Evolutionary conservation across 345 rosid genomes (phyloP).

Genomic region (Atalantia buxifolia): DNA sequence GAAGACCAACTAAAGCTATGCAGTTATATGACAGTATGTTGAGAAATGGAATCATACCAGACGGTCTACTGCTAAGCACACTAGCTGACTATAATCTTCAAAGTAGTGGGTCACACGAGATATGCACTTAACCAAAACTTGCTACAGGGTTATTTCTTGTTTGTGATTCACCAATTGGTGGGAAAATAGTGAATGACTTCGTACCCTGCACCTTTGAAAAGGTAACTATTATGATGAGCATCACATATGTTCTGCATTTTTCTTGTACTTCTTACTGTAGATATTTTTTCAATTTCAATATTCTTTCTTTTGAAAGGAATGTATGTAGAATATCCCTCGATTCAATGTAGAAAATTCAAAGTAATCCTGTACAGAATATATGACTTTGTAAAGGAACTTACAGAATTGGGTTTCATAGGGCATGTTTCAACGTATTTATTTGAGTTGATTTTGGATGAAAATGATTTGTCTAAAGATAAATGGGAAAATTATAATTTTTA

Average conservation of each 20-base stretch:
- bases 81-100: constrained; percentile 32
- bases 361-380: too few relatives aligned
- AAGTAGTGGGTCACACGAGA: neutral
- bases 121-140: neutral
- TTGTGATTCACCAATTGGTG: neutral
- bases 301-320: too few relatives aligned
- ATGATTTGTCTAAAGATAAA: too few relatives aligned
- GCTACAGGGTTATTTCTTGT: neutral
- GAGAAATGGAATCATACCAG: constrained; percentile 36
- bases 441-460: too few relatives aligned
- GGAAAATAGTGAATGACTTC: neutral
- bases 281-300: too few relatives aligned
- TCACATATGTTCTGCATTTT: neutral
- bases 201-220: neutral
- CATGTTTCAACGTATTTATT: too few relatives aligned
- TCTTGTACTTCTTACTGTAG: too few relatives aligned
- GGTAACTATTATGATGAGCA: neutral
- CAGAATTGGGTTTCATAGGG: too few relatives aligned
- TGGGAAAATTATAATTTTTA: too few relatives aligned
- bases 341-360: too few relatives aligned
- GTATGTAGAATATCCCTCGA: too few relatives aligned
- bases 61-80: constrained; percentile 29
- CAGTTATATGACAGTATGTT: constrained; percentile 37
- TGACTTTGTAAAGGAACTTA: too few relatives aligned
- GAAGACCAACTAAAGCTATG: constrained; percentile 41